Evolutionary conservation across 176 grass and related monocot species (phyloP).

Genomic region (Microstegium vimineum): DNA sequence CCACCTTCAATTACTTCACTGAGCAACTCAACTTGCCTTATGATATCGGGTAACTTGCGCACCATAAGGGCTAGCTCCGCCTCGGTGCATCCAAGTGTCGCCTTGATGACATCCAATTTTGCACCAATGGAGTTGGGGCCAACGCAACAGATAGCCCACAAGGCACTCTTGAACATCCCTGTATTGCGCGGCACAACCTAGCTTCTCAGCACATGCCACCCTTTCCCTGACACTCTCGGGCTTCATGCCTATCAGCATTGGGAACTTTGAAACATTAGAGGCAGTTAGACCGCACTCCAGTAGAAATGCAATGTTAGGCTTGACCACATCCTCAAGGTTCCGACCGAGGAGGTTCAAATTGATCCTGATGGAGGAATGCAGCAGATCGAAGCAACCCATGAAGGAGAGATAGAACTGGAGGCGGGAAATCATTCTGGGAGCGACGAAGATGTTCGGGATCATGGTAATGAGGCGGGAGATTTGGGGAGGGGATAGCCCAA

Average conservation of each 20-base stretch:
- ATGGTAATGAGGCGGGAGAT: neutral
- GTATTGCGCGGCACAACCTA: neutral
- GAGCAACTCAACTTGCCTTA: neutral
- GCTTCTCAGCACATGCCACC: neutral
- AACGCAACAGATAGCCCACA: neutral
- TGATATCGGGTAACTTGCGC: constrained; percentile 5
- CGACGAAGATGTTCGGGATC: neutral
- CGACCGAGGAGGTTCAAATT: neutral
- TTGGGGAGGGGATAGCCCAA: neutral
- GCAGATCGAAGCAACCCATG: neutral
- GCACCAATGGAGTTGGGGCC: neutral
- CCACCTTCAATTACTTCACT: constrained; percentile 34
- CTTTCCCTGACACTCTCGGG: neutral
- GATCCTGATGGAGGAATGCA: neutral
- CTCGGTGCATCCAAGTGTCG: constrained; percentile 38
- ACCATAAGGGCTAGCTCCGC: constrained; percentile 23
- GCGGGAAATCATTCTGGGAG: neutral
- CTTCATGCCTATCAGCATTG: neutral
- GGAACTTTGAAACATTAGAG: neutral
- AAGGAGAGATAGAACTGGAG: neutral
- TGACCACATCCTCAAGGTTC: neutral
- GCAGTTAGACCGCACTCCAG: neutral
- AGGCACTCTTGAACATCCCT: neutral
- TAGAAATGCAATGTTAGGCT: constrained; percentile 1
- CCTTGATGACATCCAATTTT: constrained; percentile 25